Evolutionary conservation across 257 asterid species (phyloP), one percentile per base, ranked within the genome.

Genomic region (Rauvolfia tetraphylla): DNA sequence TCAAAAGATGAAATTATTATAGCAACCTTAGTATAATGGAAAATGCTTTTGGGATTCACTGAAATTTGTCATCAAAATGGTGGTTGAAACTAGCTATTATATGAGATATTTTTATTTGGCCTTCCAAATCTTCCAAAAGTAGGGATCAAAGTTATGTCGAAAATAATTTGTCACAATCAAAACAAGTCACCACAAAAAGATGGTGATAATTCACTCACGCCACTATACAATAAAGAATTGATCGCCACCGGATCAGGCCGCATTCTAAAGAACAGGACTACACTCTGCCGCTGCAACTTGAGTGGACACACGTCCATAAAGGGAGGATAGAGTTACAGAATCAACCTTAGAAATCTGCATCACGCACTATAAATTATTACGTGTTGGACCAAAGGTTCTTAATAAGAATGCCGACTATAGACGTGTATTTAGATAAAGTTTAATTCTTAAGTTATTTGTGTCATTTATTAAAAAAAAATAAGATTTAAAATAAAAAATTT

Each of bases 41-140:
- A 58, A 25, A 58, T 65, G 46, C 2, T 65, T 34, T 23, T 6
- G 34, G 34, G 7, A 62, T 31, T 9, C 18, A 31, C 29, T 29
- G n/a, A 31, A 31, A 5, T 25, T 13, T 25, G 38, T 18, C 22
- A 41, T 13, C 2, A 42, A 41, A 70, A 14, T 41, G 54, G 59
- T 70, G 27, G 74, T 11, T 49, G 42, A n/a, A 25, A 13, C 11
- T 14, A 15, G 66, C 38, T 7, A 34, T 27, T 33, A 41, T 41
- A 41, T 41, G 36, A 39, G 76, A 46, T n/a, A n/a, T 5, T 57
- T 29, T 59, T 25, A 1, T 14, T 72, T 72, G 68, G 68, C 74
- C 78, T 72, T 49, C 74, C 69, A 63, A 72, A 78, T 78, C 81
- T 73, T 72, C 74, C 71, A 51, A 72, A 72, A 36, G 73, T 71